A percentile compares a stretch with the other conserved stretches of the same genome.
Evolutionary conservation across 345 rosid genomes (phyloP).

Genomic region (Toxicodendron radicans): DNA sequence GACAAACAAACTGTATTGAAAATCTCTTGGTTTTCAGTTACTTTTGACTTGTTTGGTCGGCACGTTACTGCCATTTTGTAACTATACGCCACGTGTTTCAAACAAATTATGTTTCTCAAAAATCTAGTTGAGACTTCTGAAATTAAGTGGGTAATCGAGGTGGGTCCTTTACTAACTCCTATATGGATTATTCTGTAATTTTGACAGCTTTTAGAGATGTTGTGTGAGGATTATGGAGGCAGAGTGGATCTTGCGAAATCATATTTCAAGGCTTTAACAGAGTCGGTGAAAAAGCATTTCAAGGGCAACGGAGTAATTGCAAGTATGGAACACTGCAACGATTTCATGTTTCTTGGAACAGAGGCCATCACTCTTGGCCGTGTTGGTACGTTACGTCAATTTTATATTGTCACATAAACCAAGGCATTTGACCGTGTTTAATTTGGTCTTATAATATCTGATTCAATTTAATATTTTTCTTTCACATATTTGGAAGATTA

Average conservation of each 20-base stretch:
- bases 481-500: not conserved
- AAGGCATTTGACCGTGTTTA: no score
- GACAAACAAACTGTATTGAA: no score
- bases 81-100: not conserved
- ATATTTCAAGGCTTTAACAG: constrained; percentile 75
- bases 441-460: not conserved
- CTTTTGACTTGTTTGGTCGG: constrained; percentile 36
- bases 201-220: constrained; percentile 73
- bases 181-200: no score
- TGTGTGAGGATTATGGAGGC: constrained; percentile 85
- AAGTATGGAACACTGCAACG: constrained; percentile 98
- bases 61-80: constrained; percentile 18
- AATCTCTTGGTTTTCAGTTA: not conserved
- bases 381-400: constrained; percentile 58
- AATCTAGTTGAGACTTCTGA: no score
- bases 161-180: no score
- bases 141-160: no score
- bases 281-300: constrained; percentile 80
- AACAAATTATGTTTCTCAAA: not conserved
- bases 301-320: constrained; percentile 95
- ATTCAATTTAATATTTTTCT: no score
- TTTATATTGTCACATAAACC: no score
- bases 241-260: constrained; percentile 89
- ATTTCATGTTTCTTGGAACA: constrained; percentile 97
- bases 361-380: constrained; percentile 95